phyloP scores from a whole-genome alignment of 208 protist genomes.

The Tritrichomonas foetus region DNA sequence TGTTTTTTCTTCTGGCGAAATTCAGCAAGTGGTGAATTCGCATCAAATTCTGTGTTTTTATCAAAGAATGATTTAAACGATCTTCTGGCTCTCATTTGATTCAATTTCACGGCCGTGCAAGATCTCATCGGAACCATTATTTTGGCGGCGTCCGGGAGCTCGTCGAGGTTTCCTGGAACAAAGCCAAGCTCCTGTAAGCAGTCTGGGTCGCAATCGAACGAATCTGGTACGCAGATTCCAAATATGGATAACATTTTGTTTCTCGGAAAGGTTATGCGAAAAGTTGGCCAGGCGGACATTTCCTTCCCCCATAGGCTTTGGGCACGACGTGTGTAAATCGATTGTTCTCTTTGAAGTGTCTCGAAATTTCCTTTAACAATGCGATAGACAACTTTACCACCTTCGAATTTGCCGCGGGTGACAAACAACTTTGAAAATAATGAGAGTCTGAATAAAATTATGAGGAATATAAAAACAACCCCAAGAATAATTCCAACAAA shows the following conservation, averaged over 20 bases:
- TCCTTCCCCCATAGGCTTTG: neutral
- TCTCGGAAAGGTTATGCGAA: neutral
- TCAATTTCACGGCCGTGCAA: no score
- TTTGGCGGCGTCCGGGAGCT: neutral
- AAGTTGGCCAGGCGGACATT: neutral
- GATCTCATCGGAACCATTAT: neutral
- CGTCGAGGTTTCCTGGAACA: neutral
- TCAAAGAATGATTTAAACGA: no score
- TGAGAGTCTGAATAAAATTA: no score
- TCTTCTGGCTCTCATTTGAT: no score
- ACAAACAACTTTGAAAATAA: no score
- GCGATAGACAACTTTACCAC: neutral
- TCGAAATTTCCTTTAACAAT: neutral
- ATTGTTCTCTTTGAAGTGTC: neutral
- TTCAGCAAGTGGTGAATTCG: no score
- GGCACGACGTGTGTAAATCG: neutral
- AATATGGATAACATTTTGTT: neutral
- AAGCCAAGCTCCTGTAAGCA: conserved; percentile 18
- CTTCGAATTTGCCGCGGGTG: no score
- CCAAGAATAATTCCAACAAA: no score
- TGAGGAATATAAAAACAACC: no score
- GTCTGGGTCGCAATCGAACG: neutral
- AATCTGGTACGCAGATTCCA: neutral
- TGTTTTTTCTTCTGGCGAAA: no score
- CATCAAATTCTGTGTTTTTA: no score